These are phyloP conservation scores for Nematodospora valgi DNA, from an alignment of 805 yeast species.

Conservation along the genomic window DNA sequence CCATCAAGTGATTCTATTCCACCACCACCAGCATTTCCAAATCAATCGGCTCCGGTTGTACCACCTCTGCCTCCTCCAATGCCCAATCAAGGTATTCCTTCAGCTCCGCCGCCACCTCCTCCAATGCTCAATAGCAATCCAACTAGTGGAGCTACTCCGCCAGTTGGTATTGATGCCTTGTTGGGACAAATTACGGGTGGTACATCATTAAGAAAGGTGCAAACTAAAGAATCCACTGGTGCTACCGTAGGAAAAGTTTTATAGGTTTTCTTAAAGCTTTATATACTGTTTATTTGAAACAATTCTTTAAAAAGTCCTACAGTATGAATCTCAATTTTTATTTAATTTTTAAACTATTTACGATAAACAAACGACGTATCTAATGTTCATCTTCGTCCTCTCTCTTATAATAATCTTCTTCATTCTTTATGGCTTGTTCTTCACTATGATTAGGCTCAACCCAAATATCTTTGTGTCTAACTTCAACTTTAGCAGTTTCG, in stretches of 20 bases:
- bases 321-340: not conserved
- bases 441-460: constrained; percentile 33
- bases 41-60: constrained; percentile 12
- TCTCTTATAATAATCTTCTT: constrained; percentile 1
- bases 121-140: constrained; percentile 20
- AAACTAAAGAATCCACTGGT: constrained; percentile 44
- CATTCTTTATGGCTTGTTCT: constrained; percentile 2
- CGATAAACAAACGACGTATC: not conserved
- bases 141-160: constrained; percentile 26
- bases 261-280: constrained; percentile 7
- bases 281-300: not conserved
- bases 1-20: constrained; percentile 16
- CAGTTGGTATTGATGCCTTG: constrained; percentile 42
- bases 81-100: constrained; percentile 13
- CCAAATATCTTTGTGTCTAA: constrained; percentile 20
- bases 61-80: constrained; percentile 21
- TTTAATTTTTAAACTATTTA: no score
- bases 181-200: constrained; percentile 60
- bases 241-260: constrained; percentile 50
- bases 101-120: constrained; percentile 24
- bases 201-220: constrained; percentile 47
- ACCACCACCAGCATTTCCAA: constrained; percentile 20
- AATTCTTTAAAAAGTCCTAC: not conserved
- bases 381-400: constrained; percentile 1
- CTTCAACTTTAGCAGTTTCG: constrained; percentile 29